Base-by-base conservation (phyloP, 208 protist species). In the Leishmania aethiopica region DNA sequence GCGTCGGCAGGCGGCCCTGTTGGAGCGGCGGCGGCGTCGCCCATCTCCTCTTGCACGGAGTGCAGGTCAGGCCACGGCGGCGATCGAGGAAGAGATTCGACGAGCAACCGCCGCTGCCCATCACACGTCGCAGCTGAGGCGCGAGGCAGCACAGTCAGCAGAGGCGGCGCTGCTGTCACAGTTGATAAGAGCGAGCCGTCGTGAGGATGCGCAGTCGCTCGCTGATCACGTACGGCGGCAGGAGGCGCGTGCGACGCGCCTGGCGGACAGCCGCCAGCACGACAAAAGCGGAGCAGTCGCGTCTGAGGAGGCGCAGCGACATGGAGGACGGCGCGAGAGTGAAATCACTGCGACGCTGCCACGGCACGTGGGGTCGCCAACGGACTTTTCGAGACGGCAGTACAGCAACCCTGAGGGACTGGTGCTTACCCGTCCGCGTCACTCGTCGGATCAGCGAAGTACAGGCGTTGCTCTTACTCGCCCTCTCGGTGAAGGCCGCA, bases 81-180 rank as follows among this genome's bases (percentile, higher is more conserved):
- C 8, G 42, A 53, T 62, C 42, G 51, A 73, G 35, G 82, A 73
- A n/a, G 77, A 53, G 59, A 40, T 75, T 10, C 77, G 53, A 2
- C 49, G 62, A 25, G 82, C 82, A 17, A 35, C n/a, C 22, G 55
- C 60, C 8, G 47, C 71, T 19, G 79, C 77, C 3, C 82, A 64
- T 40, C 82, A 75, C 62, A 35, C 76, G 2, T 22, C 77, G 4
- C 11, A 74, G 37, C 71, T 81, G 45, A 79, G 62, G 7, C 82
- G 59, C 45, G 42, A 19, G 49, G 76, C 82, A 28, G 67, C 15
- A 13, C 66, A 79, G 17, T 17, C 51, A 19, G 70, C 82, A 10
- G 82, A 85, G 62, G 82, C 71, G 4, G 70, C 77, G 8, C 6
- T 81, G 45, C 77, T 85, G 1, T 70, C 82, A 8, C 76, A 62